Conservation (phyloP, 306 rosid genomes). For the Lagenaria siceraria region DNA sequence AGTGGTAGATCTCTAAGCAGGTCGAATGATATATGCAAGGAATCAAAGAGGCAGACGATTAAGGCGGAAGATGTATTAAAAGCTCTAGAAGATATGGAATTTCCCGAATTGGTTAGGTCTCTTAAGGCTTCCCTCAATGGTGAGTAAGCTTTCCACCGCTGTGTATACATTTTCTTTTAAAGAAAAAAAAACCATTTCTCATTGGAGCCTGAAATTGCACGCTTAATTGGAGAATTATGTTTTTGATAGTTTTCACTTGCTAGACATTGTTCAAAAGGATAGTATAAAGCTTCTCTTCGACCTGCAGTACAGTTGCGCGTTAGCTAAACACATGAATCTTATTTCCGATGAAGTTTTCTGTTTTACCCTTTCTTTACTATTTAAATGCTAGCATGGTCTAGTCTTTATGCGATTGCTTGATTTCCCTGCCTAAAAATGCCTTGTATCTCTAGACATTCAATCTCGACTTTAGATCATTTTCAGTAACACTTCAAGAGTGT, state of each 20-base stretch:
- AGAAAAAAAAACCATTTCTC: not conserved
- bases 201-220: not conserved
- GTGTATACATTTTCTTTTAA: not conserved
- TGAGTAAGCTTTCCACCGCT: not conserved
- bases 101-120: conserved; percentile 53
- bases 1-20: conserved; percentile 19
- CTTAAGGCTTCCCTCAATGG: conserved; percentile 68
- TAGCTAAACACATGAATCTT: not conserved
- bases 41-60: conserved; percentile 78
- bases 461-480: not conserved
- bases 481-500: not conserved
- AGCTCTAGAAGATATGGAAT: conserved; percentile 85
- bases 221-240: not conserved
- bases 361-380: not conserved
- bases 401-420: not conserved
- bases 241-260: not conserved
- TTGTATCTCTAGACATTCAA: not conserved
- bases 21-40: conserved; percentile 88
- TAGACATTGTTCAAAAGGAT: not conserved
- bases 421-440: not conserved
- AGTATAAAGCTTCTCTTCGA: not conserved
- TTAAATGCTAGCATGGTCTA: not conserved
- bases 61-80: conserved; percentile 64
- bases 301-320: not conserved
- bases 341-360: not conserved